phyloP scores from a whole-genome alignment of 2,329 filamentous ascomycete genomes.

The Scedosporium apiospermum region DNA sequence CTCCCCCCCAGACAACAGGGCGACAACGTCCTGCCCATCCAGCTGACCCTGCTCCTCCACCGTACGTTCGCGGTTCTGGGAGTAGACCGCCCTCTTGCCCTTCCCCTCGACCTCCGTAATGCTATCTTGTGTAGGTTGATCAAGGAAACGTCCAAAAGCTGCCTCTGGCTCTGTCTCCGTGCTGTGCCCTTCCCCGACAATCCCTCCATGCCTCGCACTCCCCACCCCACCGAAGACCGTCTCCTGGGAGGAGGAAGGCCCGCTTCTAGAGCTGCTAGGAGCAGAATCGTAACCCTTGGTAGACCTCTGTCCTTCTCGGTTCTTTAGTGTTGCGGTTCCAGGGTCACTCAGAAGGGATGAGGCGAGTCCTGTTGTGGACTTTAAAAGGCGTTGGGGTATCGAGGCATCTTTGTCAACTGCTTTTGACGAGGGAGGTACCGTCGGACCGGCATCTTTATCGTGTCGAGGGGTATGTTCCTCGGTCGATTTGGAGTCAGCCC shows the following conservation, averaged over 20 bases:
- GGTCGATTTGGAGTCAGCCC: neutral
- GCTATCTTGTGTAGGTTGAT: neutral
- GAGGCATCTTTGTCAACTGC: neutral
- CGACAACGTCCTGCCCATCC: constrained; percentile 30
- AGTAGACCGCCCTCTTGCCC: constrained; percentile 9
- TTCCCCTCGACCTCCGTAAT: constrained; percentile 9
- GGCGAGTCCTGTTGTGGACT: neutral
- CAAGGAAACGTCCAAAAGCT: neutral
- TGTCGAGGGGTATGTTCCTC: neutral
- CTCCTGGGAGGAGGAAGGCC: neutral
- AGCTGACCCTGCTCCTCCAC: constrained; percentile 22
- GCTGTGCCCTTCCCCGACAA: neutral
- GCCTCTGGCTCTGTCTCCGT: neutral
- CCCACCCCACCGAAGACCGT: neutral
- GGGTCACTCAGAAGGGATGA: neutral
- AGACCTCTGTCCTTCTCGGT: neutral
- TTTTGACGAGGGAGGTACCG: neutral
- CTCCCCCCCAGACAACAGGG: constrained; percentile 22
- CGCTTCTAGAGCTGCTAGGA: neutral
- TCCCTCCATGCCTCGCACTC: neutral
- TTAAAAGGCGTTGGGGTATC: neutral
- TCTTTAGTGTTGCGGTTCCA: neutral
- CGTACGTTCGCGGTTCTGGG: constrained; percentile 12
- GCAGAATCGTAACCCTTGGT: neutral
- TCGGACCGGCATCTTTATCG: neutral